Base-by-base conservation (phyloP, 768 basidiomycete species). In the Termitomyces sp. region DNA sequence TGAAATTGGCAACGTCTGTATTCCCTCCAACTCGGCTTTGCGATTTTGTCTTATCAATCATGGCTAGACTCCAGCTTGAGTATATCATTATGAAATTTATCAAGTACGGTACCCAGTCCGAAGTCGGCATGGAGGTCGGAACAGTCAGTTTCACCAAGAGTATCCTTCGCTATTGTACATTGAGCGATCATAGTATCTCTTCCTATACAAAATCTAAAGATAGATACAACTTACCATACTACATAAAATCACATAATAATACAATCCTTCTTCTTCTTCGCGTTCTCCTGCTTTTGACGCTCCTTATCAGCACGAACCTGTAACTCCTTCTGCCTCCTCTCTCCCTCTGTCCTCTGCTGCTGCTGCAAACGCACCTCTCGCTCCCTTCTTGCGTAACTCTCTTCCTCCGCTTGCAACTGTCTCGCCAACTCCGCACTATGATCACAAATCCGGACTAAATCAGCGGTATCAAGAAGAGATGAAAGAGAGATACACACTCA, bases 371-470 rank as follows among this genome's bases (percentile, higher is more conserved):
- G 64, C 2, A 54, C 62, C 51, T 71, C 71, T 12, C 74, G 70
- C 47, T 74, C 68, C 32, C 70, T 66, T 3, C 71, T 71, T 0
- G 78, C 80, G 6, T 71, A 69, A 3, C 75, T 76, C 43, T 95
- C 85, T 68, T 95, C 93, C 60, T 93, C 89, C 0, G 79, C 81
- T 65, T 95, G 93, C 2, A 97, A 70, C 58, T 86, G 86, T 45
- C 75, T 76, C 3, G 93, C 93, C 0, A 95, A 75, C 7, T 79
- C 82, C 34, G 74, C 77, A 63, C 88, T 92, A 62, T 17, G 11
- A 40, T 14, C 17, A 12, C n/a, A 19, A 12, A 45, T 6, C 45
- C 32, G 44, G 30, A n/a, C 55, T 21, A 38, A 52, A 30, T 59
- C 53, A 61, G 47, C 43, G 10, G 4, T 14, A 24, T 4, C 10